Conservation (phyloP, 2,329 filamentous ascomycete genomes). For the Calonectria fujianensis region DNA sequence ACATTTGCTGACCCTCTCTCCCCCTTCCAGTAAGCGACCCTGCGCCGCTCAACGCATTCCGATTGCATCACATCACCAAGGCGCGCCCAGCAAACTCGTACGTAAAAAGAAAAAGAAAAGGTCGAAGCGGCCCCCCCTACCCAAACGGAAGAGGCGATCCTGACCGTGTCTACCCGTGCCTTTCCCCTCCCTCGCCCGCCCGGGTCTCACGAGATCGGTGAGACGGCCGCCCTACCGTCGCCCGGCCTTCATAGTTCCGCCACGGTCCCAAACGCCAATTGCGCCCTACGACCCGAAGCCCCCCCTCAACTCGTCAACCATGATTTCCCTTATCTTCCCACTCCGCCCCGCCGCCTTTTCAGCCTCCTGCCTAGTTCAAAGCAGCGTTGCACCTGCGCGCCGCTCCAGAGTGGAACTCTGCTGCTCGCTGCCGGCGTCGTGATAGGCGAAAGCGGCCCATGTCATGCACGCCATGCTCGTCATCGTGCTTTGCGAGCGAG, state of each 20-base stretch:
- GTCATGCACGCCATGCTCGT: conserved; percentile 3
- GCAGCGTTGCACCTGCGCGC: conserved; percentile 13
- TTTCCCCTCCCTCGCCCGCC: conserved; percentile 2
- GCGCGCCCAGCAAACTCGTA: not conserved
- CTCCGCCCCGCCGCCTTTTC: conserved; percentile 24
- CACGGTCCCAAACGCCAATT: conserved; percentile 31
- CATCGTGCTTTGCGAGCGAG: not conserved
- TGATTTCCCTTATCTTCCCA: conserved; percentile 12
- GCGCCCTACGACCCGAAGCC: conserved; percentile 29
- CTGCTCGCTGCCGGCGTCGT: not conserved
- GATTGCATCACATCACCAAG: not conserved
- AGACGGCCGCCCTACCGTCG: conserved; percentile 16
- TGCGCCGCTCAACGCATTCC: conserved; percentile 20
- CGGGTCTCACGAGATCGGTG: not conserved
- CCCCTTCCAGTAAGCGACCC: not conserved
- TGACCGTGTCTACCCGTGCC: conserved; percentile 24
- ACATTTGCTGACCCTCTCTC: not conserved
- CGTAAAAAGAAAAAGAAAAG: not conserved
- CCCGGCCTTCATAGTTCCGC: conserved; percentile 32
- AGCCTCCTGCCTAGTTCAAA: conserved; percentile 23
- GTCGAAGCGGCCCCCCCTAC: not conserved
- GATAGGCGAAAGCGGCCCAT: conserved; percentile 1
- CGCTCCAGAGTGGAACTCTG: not conserved
- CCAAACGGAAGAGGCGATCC: not conserved
- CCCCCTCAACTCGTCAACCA: conserved; percentile 4